Conservation (phyloP, 768 basidiomycete species). For the Podaxis pistillaris region DNA sequence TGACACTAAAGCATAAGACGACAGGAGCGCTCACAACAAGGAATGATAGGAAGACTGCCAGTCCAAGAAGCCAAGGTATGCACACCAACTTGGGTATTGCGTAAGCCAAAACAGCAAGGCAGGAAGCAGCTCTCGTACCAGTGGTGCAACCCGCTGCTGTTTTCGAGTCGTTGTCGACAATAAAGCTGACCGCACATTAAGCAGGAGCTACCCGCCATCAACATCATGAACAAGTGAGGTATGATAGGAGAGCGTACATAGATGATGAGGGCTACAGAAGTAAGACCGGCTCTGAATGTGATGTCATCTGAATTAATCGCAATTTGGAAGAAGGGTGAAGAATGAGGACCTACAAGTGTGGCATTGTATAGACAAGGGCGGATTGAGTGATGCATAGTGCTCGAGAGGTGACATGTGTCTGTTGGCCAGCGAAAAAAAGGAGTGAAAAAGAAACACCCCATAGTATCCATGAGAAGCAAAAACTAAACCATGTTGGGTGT, state of each 20-base stretch:
- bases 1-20: too few species aligned
- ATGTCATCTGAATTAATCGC: background rate
- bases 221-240: background rate
- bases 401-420: constrained; percentile 21
- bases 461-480: constrained; percentile 29
- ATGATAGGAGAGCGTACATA: constrained; percentile 17
- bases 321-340: background rate
- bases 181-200: background rate
- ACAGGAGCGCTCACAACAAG: background rate
- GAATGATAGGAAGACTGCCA: background rate
- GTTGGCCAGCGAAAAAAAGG: constrained; percentile 29
- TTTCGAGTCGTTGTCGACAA: background rate
- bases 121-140: background rate
- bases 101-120: background rate
- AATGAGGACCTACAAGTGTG: constrained; percentile 23
- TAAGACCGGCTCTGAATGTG: constrained; percentile 22
- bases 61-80: constrained; percentile 3
- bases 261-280: constrained; percentile 26
- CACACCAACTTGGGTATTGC: background rate
- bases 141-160: background rate
- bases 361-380: constrained; percentile 29
- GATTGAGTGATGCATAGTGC: constrained; percentile 28
- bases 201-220: background rate
- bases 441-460: constrained; percentile 30
- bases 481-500: constrained; percentile 32